A percentile compares a stretch with the other conserved stretches of the same genome.
Evolutionary conservation across 2,329 filamentous ascomycete species (phyloP).

Genomic region (Pseudogymnoascus pannorum): DNA sequence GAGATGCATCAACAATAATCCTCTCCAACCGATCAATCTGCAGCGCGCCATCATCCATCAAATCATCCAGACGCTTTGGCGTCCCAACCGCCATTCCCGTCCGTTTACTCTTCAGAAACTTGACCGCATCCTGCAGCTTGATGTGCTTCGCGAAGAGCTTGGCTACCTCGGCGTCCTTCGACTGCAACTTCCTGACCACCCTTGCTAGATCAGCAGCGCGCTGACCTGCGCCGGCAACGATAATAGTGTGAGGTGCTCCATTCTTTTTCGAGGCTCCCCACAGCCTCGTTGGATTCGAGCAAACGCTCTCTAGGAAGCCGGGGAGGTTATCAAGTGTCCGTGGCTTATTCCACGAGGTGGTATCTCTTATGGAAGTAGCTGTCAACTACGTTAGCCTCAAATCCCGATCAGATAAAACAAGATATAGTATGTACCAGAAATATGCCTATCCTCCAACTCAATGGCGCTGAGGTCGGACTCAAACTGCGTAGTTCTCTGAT

Average conservation of each 20-base stretch:
- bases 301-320: slow-evolving; percentile 64
- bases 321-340: slow-evolving; percentile 68
- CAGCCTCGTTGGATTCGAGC: slow-evolving; percentile 51
- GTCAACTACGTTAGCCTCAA: not conserved
- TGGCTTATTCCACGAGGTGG: slow-evolving; percentile 61
- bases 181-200: slow-evolving; percentile 69
- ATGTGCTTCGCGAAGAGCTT: slow-evolving; percentile 99
- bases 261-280: slow-evolving; percentile 57
- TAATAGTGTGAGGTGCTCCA: slow-evolving; percentile 75
- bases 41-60: slow-evolving; percentile 74
- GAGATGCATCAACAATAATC: slow-evolving; percentile 82
- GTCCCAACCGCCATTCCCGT: slow-evolving; percentile 89
- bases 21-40: slow-evolving; percentile 65
- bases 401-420: slow-evolving; percentile 8
- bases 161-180: slow-evolving; percentile 68
- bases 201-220: slow-evolving; percentile 78
- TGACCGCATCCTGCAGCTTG: slow-evolving; percentile 80
- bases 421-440: slow-evolving; percentile 54
- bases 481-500: slow-evolving; percentile 69
- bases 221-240: slow-evolving; percentile 78
- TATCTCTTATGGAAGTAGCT: slow-evolving; percentile 74
- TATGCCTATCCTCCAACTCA: slow-evolving; percentile 74
- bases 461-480: slow-evolving; percentile 73
- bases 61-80: slow-evolving; percentile 70
- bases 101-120: slow-evolving; percentile 61